phyloP scores from a whole-genome alignment of 257 asterid genomes.

The Coffea canephora region DNA sequence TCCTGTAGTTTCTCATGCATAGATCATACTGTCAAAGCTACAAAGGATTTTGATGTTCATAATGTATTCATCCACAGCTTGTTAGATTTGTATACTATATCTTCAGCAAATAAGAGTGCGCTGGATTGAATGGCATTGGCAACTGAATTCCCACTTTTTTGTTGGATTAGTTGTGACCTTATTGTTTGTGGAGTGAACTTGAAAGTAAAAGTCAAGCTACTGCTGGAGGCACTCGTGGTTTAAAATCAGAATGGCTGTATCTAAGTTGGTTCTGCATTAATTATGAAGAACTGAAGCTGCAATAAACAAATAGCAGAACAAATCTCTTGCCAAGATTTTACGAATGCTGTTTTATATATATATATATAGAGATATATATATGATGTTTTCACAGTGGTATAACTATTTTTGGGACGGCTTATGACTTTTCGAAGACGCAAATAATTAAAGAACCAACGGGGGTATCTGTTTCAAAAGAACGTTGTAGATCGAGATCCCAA shows the following conservation, averaged over 20 bases:
- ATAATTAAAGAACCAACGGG: too few relatives aligned
- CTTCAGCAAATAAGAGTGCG: slow-evolving; percentile 2
- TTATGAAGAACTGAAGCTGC: not conserved
- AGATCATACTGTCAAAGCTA: not conserved
- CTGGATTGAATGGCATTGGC: not conserved
- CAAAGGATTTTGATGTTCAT: not conserved
- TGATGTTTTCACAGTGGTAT: too few relatives aligned
- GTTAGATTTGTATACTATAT: not conserved
- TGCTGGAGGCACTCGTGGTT: not conserved
- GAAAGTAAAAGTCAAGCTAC: not conserved
- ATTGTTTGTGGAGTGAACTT: not conserved
- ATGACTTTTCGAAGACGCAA: too few relatives aligned
- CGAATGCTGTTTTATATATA: too few relatives aligned
- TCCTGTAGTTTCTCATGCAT: not conserved
- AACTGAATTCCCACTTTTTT: not conserved
- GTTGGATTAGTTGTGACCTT: not conserved
- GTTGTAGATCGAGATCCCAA: too few relatives aligned
- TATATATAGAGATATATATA: too few relatives aligned
- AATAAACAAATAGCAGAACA: not conserved
- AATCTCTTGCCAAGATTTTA: not conserved
- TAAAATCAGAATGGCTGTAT: not conserved
- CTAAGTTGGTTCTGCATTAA: not conserved
- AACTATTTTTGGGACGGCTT: too few relatives aligned
- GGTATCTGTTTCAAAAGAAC: too few relatives aligned
- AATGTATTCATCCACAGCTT: not conserved